These are phyloP conservation scores for Saitozyma podzolica DNA, from an alignment of 768 basidiomycete species.

Conservation along the genomic window DNA sequence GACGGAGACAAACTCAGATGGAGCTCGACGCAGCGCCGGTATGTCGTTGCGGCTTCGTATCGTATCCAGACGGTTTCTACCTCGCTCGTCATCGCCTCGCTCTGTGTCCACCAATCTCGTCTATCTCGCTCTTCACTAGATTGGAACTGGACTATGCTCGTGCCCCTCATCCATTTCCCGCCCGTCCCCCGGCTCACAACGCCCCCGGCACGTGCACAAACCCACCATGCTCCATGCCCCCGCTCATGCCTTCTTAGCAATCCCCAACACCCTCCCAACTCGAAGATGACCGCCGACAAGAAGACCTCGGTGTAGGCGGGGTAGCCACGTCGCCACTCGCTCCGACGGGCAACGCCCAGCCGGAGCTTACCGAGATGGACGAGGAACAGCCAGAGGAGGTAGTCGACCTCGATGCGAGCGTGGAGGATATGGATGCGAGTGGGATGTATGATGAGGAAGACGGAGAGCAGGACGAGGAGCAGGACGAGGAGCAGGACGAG, in stretches of 20 bases:
- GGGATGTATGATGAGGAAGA: constrained; percentile 17
- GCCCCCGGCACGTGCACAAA: too few relatives aligned
- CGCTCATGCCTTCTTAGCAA: constrained; percentile 1
- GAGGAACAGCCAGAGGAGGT: constrained; percentile 13
- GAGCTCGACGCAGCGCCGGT: constrained; percentile 43
- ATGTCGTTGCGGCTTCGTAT: constrained; percentile 5
- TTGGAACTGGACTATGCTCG: neutral
- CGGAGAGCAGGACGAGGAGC: constrained; percentile 17
- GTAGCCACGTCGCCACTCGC: constrained; percentile 7
- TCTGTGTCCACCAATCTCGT: neutral
- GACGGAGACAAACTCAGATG: constrained; percentile 39
- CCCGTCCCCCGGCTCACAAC: too few relatives aligned
- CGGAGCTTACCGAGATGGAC: constrained; percentile 2
- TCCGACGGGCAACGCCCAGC: neutral
- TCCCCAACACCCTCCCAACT: constrained; percentile 39
- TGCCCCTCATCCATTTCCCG: too few relatives aligned
- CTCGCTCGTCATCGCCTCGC: neutral
- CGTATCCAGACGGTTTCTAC: too few relatives aligned
- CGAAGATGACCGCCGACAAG: constrained; percentile 40
- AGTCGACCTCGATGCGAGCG: constrained; percentile 44
- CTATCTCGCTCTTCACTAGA: too few relatives aligned
- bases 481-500: constrained; percentile 4
- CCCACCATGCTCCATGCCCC: neutral
- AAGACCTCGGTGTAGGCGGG: constrained; percentile 28
- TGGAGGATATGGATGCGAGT: constrained; percentile 40